phyloP scores from a whole-genome alignment of 2,329 filamentous ascomycete genomes.

The Graphilbum sp. region DNA sequence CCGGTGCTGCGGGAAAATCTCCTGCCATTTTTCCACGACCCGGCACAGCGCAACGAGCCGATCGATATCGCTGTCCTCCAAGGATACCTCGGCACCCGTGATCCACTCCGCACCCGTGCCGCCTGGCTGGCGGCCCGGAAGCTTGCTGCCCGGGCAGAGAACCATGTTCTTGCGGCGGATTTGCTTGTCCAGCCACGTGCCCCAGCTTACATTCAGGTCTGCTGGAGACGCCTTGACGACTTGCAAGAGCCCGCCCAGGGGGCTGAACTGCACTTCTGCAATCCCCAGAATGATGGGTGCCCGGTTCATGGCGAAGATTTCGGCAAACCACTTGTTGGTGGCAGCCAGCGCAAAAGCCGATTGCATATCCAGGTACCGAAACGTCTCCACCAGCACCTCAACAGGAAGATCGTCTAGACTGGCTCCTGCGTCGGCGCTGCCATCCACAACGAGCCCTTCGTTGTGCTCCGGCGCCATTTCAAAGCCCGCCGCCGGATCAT shows the following conservation, averaged over 20 bases:
- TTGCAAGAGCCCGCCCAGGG: slow-evolving; percentile 28
- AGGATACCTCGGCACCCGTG: slow-evolving; percentile 3
- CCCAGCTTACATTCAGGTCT: slow-evolving; percentile 17
- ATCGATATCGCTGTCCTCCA: slow-evolving; percentile 13
- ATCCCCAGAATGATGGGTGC: slow-evolving; percentile 24
- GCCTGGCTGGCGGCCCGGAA: slow-evolving; percentile 2
- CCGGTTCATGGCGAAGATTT: slow-evolving; percentile 25
- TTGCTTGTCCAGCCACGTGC: slow-evolving; percentile 21
- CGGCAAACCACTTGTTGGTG: slow-evolving; percentile 20
- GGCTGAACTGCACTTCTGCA: slow-evolving; percentile 25
- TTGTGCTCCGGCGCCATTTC: too few relatives aligned
- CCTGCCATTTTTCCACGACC: slow-evolving; percentile 22
- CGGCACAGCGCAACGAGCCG: slow-evolving; percentile 16
- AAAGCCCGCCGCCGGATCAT: too few relatives aligned
- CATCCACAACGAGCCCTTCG: too few relatives aligned
- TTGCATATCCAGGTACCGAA: slow-evolving; percentile 24
- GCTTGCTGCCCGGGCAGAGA: slow-evolving; percentile 8
- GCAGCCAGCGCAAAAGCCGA: slow-evolving; percentile 23
- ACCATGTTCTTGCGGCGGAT: slow-evolving; percentile 19
- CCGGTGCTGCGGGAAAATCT: slow-evolving; percentile 18
- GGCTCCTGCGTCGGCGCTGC: slow-evolving; percentile 10
- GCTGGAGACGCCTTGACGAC: slow-evolving; percentile 25
- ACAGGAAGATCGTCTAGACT: slow-evolving; percentile 18
- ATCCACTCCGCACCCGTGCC: slow-evolving; percentile 1
- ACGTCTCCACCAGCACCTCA: slow-evolving; percentile 32